phyloP scores from a whole-genome alignment of 345 rosid species.

The Stellera chamaejasme region DNA sequence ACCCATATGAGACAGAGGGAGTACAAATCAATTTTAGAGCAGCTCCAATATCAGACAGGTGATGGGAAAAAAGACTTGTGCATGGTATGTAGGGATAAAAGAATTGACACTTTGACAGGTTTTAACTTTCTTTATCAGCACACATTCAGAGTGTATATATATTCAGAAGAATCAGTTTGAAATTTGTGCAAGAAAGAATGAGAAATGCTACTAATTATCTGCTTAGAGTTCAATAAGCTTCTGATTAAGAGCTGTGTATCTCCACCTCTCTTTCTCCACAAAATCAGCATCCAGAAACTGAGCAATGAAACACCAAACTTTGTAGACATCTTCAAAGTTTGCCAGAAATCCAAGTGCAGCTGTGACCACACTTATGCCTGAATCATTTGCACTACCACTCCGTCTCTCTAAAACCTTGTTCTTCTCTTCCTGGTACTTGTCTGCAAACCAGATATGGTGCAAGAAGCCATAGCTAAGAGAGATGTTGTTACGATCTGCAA shows the following conservation, averaged over 20 bases:
- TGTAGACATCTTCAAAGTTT: constrained; percentile 70
- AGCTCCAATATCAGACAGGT: too few relatives aligned
- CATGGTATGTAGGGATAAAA: too few relatives aligned
- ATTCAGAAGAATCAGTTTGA: background rate
- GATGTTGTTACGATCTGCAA: constrained; percentile 66
- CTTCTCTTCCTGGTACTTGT: constrained; percentile 47
- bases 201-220: background rate
- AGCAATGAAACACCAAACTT: constrained; percentile 81
- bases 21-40: too few relatives aligned
- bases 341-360: constrained; percentile 75
- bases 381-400: constrained; percentile 27
- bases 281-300: constrained; percentile 86
- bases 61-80: too few relatives aligned
- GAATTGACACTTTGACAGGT: background rate
- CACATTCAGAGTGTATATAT: too few relatives aligned
- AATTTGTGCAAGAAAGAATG: background rate
- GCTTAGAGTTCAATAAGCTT: constrained; percentile 50
- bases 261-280: constrained; percentile 76
- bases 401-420: constrained; percentile 40
- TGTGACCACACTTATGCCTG: constrained; percentile 56
- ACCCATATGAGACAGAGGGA: too few relatives aligned
- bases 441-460: constrained; percentile 53
- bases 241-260: constrained; percentile 62
- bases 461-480: constrained; percentile 67
- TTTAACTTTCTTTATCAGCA: too few relatives aligned